Base-by-base conservation (phyloP, 75 land plant species). In the Gnetum montanum region DNA sequence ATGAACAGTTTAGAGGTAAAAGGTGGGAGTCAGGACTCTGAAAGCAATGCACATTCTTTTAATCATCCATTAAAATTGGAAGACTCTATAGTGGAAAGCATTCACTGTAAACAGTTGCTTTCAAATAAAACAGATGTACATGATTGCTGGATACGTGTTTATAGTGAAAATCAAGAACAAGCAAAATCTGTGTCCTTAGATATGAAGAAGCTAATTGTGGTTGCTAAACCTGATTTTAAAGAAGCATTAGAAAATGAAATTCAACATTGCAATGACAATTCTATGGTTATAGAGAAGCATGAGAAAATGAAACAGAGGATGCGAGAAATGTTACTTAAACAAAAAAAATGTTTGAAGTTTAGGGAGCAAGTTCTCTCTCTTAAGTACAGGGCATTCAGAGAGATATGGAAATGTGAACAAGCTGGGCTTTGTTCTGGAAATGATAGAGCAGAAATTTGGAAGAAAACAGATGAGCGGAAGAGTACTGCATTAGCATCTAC, bases 371-470 rank as follows among this genome's bases (percentile, higher is more conserved):
- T 65, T n/a, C 57, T 75, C 31, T 34, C 64, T 19, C 38, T 75
- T 45, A 75, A 67, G 63, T 75, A 59, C 37, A 43, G 65, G 46
- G 50, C 64, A 37, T 33, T 70, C 28, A 75, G 59, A 38, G 74
- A 56, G 35, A 60, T 47, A 4, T 73, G 72, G 73, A 49, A 49
- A 47, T 69, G 57, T 29, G 72, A 57, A 43, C 72, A 69, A 28
- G 46, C 27, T 31, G 69, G 66, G 40, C 8, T 53, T 12, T 33
- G 52, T 30, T 59, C 63, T 36, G 34, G 37, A 34, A 53, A 8
- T 20, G 54, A 35, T 49, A 57, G 60, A 22, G 10, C 51, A 35
- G 66, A 69, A 54, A 8, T 59, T 56, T 16, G 55, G 6, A 56
- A 67, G 15, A 53, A 63, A 3, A 53, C 54, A 56, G 70, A 60